Percentiles rank a stretch among this genome's conserved stretches.
These are phyloP conservation scores for Fusarium globosum DNA, from an alignment of 2,329 filamentous ascomycete genomes.

Conservation along the genomic window DNA sequence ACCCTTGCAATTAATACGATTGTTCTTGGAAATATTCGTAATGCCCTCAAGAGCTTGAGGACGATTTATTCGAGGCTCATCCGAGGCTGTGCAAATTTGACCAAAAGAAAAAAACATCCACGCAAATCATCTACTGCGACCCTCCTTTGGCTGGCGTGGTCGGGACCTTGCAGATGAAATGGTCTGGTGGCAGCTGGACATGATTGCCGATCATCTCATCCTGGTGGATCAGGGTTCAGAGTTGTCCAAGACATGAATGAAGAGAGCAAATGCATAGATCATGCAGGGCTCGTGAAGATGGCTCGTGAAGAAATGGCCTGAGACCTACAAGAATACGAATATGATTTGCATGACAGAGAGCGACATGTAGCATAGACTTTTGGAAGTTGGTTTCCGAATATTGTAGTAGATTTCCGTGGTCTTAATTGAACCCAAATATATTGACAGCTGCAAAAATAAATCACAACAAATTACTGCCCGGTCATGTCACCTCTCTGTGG, in stretches of 20 bases:
- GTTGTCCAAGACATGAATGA: conserved; percentile 1
- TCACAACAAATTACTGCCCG: not conserved
- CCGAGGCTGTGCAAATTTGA: conserved; percentile 12
- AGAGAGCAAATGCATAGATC: conserved; percentile 18
- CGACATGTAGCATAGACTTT: not conserved
- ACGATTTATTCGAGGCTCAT: conserved; percentile 15
- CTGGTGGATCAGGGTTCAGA: conserved; percentile 34
- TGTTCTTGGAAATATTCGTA: not conserved
- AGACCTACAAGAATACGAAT: conserved; percentile 7
- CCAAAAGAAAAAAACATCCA: not conserved
- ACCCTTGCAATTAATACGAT: not conserved
- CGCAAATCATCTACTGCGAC: conserved; percentile 37
- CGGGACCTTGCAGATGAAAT: conserved; percentile 44
- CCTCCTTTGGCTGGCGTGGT: conserved; percentile 26
- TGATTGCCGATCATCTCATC: conserved; percentile 32
- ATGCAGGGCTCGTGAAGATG: conserved; percentile 20
- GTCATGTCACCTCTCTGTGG: not conserved
- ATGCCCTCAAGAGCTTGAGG: not conserved
- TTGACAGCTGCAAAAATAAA: not conserved
- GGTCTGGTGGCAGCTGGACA: conserved; percentile 18
- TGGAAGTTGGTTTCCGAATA: not conserved
- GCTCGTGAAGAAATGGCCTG: conserved; percentile 1
- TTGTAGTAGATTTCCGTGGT: not conserved
- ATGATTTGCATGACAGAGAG: conserved; percentile 1
- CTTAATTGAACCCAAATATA: conserved; percentile 14